phyloP scores from a whole-genome alignment of 768 basidiomycete genomes.

The Floccularia luteovirens region DNA sequence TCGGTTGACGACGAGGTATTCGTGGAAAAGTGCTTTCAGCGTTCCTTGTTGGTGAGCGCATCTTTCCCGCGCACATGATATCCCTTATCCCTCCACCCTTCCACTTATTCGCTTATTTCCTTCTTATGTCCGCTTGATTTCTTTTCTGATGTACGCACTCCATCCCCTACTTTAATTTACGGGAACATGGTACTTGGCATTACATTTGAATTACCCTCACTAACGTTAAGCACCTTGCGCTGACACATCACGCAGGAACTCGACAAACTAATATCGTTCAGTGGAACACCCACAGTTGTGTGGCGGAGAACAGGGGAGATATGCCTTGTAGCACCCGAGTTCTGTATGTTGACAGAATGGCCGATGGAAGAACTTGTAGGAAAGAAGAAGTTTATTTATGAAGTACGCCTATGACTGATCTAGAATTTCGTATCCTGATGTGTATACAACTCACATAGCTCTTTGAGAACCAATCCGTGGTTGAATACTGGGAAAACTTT shows the following conservation, averaged over 20 bases:
- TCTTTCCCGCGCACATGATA: slow-evolving; percentile 3
- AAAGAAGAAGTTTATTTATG: slow-evolving; percentile 57
- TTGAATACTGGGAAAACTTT: slow-evolving; percentile 96
- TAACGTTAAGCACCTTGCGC: not conserved
- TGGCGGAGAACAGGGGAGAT: slow-evolving; percentile 99
- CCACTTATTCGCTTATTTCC: too few species aligned
- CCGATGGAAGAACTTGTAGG: slow-evolving; percentile 71
- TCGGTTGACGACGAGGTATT: slow-evolving; percentile 95
- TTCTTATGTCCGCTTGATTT: too few species aligned
- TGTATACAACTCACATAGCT: slow-evolving; percentile 36
- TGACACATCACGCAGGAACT: slow-evolving; percentile 55
- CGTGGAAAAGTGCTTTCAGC: slow-evolving; percentile 92
- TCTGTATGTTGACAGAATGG: slow-evolving; percentile 92
- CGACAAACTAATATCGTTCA: slow-evolving; percentile 94
- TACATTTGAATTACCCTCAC: too few species aligned
- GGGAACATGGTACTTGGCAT: too few species aligned
- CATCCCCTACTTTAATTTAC: too few species aligned
- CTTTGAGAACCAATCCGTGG: slow-evolving; percentile 92
- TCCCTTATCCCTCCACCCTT: too few species aligned
- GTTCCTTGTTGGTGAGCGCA: slow-evolving; percentile 69
- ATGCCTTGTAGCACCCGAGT: slow-evolving; percentile 93
- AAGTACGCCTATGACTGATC: slow-evolving; percentile 29
- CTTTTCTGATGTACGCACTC: too few species aligned
- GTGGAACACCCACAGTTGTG: slow-evolving; percentile 94
- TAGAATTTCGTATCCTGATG: not conserved